phyloP scores from a whole-genome alignment of 768 basidiomycete species.

The Podaxis sp. region DNA sequence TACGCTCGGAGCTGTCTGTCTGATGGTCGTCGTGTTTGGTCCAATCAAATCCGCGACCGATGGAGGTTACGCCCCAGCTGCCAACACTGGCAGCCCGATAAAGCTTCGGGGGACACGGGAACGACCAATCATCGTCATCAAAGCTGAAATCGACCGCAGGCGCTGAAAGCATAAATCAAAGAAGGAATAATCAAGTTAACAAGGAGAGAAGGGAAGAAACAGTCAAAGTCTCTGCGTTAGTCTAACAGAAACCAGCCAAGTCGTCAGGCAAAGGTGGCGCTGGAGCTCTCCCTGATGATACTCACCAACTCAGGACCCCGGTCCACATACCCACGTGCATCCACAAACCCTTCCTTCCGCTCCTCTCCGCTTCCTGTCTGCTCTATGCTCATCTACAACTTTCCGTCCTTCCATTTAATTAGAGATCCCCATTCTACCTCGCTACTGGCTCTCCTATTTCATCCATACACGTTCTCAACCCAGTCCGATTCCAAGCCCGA shows the following conservation, averaged over 20 bases:
- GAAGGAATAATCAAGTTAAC: slow-evolving; percentile 10
- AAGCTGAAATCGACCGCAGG: slow-evolving; percentile 56
- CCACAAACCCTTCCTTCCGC: background rate
- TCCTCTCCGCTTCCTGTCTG: background rate
- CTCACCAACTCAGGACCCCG: slow-evolving; percentile 6
- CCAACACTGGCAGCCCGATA: slow-evolving; percentile 65
- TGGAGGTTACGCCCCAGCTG: slow-evolving; percentile 83
- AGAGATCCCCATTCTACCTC: background rate
- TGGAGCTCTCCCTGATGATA: background rate
- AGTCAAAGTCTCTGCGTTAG: background rate
- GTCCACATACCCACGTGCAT: slow-evolving; percentile 7
- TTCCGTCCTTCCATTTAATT: background rate
- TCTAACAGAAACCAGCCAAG: background rate
- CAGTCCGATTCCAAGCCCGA: background rate
- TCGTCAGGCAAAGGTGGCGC: background rate
- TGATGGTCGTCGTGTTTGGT: slow-evolving; percentile 28
- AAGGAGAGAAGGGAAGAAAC: background rate
- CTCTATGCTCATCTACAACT: background rate
- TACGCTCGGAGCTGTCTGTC: background rate
- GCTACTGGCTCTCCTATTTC: background rate
- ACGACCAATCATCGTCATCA: slow-evolving; percentile 69
- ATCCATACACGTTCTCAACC: too few species aligned
- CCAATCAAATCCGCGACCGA: slow-evolving; percentile 83
- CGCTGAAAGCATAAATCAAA: slow-evolving; percentile 52
- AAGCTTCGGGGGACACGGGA: slow-evolving; percentile 42